These are phyloP conservation scores for Xeromyces bisporus DNA, from an alignment of 495 filamentous ascomycete genomes.

Conservation along the genomic window DNA sequence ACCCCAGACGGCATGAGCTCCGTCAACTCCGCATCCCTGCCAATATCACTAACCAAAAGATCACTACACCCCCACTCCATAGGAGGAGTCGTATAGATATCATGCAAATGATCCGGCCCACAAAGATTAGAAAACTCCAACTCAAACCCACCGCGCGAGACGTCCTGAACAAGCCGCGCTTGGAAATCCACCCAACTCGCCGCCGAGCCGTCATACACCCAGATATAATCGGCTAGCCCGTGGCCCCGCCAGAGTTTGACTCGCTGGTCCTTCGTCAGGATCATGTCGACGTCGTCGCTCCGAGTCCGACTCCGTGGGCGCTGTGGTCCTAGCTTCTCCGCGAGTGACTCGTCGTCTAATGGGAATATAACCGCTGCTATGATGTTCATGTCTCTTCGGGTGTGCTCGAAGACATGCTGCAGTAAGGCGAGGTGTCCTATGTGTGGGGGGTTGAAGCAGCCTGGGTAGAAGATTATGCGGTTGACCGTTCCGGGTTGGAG, in stretches of 20 bases:
- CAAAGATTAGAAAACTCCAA: not conserved
- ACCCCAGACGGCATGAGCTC: not conserved
- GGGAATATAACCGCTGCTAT: not conserved
- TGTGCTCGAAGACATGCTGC: not conserved
- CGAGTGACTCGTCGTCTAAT: not conserved
- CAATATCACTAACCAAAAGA: not conserved
- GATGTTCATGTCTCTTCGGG: not conserved
- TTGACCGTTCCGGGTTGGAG: conserved; percentile 1
- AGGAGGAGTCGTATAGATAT: not conserved
- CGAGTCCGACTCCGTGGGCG: no score
- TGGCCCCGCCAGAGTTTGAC: not conserved
- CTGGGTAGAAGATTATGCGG: conserved; percentile 10
- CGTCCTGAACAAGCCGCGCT: not conserved
- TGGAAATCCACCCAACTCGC: not conserved
- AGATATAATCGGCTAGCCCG: not conserved
- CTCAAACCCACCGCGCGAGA: not conserved
- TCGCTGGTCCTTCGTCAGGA: not conserved
- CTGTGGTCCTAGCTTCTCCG: not conserved
- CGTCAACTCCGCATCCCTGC: not conserved
- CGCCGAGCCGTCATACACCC: not conserved
- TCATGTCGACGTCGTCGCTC: not conserved
- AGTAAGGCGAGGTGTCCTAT: not conserved
- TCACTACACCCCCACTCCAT: not conserved
- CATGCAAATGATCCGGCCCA: not conserved
- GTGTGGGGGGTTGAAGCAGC: conserved; percentile 17